Evolutionary conservation across 2,329 filamentous ascomycete genomes (phyloP).

Genomic region (Xylariaceae sp.): DNA sequence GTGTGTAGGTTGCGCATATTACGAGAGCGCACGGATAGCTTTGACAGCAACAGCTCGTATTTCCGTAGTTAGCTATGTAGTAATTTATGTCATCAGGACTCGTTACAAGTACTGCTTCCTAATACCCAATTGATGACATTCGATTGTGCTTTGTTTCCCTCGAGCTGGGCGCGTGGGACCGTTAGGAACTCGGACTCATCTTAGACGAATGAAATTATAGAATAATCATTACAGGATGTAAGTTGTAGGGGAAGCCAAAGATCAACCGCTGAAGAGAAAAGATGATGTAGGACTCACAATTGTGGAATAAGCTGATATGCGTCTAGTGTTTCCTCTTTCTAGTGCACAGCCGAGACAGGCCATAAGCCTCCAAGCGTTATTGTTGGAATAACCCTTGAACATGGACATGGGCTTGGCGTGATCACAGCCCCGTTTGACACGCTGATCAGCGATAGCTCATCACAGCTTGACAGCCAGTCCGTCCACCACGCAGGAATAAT

Average conservation of each 20-base stretch:
- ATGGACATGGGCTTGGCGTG: conserved; percentile 4
- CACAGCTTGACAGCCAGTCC: too few species aligned
- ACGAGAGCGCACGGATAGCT: conserved; percentile 16
- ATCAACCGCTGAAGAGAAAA: too few species aligned
- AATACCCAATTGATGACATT: too few species aligned
- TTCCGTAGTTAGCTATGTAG: conserved; percentile 31
- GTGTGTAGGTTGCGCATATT: conserved; percentile 17
- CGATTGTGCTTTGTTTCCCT: too few species aligned
- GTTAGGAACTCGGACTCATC: too few species aligned
- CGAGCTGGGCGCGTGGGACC: too few species aligned
- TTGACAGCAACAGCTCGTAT: conserved; percentile 14
- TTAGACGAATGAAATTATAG: too few species aligned
- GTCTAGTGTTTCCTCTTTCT: not conserved
- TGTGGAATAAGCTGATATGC: conserved; percentile 2
- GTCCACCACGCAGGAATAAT: too few species aligned
- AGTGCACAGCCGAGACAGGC: conserved; percentile 12
- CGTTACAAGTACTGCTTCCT: not conserved
- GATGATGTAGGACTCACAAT: too few species aligned
- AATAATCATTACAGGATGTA: too few species aligned
- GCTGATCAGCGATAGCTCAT: too few species aligned
- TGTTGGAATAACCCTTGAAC: not conserved
- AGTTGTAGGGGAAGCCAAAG: too few species aligned
- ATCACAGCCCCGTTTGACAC: conserved; percentile 8
- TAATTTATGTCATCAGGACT: conserved; percentile 14
- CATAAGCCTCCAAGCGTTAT: not conserved